These are phyloP conservation scores for Aspergillus taichungensis DNA, from an alignment of 495 filamentous ascomycete genomes.

Conservation along the genomic window DNA sequence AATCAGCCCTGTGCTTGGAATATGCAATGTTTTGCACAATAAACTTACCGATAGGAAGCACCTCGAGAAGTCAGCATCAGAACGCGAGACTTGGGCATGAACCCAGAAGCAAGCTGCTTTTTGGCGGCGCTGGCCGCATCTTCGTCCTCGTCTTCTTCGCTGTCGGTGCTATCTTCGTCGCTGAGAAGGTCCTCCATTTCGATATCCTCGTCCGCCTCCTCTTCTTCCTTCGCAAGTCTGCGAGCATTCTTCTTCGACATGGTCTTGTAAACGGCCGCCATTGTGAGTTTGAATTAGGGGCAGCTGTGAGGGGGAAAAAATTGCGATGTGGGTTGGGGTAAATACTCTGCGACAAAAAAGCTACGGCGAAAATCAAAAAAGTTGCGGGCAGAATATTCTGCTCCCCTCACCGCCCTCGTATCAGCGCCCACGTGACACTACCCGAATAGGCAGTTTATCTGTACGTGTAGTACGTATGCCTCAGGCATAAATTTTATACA, in stretches of 20 bases:
- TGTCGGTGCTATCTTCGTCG: conserved; percentile 40
- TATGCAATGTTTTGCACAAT: not conserved
- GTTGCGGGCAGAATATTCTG: conserved; percentile 36
- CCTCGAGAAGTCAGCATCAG: conserved; percentile 84
- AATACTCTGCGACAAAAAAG: conserved; percentile 12
- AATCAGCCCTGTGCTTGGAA: not conserved
- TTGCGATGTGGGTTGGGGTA: conserved; percentile 1
- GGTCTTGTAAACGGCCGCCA: conserved; percentile 94
- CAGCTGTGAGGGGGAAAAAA: conserved; percentile 3
- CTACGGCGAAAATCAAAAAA: conserved; percentile 19
- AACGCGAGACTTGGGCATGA: conserved; percentile 57
- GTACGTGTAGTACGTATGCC: not conserved
- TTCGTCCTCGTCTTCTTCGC: conserved; percentile 37
- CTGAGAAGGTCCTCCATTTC: conserved; percentile 33
- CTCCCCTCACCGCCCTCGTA: conserved; percentile 23
- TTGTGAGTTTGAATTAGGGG: conserved; percentile 29
- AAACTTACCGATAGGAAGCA: conserved; percentile 70
- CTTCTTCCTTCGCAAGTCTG: conserved; percentile 23
- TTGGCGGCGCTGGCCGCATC: conserved; percentile 24
- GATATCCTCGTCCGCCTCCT: conserved; percentile 28
- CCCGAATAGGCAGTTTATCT: not conserved
- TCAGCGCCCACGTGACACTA: not conserved
- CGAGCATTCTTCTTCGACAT: conserved; percentile 56
- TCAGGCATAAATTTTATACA: no score
- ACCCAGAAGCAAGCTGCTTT: conserved; percentile 33